Evolutionary conservation across 306 rosid species (phyloP).

Genomic region (Casuarina cunninghamiana): DNA sequence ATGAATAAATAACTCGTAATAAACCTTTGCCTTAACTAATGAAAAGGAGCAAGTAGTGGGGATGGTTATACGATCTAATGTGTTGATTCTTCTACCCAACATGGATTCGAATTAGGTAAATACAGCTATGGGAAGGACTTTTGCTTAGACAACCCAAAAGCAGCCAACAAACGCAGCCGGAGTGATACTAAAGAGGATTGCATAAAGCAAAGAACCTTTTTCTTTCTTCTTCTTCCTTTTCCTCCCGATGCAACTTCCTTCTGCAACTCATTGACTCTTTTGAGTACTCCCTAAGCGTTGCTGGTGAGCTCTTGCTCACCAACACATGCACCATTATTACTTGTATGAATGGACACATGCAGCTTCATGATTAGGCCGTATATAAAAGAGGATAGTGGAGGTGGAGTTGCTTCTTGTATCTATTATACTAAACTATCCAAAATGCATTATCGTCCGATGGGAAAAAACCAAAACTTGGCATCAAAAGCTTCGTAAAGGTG

Average conservation of each 20-base stretch:
- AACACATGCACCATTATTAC: conserved; percentile 68
- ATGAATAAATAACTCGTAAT: too few species aligned
- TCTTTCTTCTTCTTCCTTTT: conserved; percentile 24
- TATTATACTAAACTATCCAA: neutral
- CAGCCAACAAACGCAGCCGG: conserved; percentile 27
- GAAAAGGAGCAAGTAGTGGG: conserved; percentile 15
- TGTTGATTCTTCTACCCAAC: conserved; percentile 33
- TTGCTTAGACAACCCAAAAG: conserved; percentile 37
- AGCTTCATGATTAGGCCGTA: conserved; percentile 42
- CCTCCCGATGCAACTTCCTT: conserved; percentile 10
- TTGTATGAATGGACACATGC: conserved; percentile 59
- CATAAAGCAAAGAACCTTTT: neutral
- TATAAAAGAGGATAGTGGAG: conserved; percentile 21
- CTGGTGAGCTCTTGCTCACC: conserved; percentile 61
- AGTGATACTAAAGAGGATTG: conserved; percentile 15
- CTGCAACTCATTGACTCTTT: conserved; percentile 46
- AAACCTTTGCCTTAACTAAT: neutral
- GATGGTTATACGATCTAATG: conserved; percentile 26
- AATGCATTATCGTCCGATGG: neutral
- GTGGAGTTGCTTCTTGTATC: conserved; percentile 27
- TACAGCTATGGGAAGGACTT: conserved; percentile 18
- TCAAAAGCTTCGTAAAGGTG: conserved; percentile 1
- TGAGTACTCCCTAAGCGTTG: conserved; percentile 74
- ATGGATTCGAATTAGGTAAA: conserved; percentile 35
- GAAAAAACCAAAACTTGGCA: neutral